Evolutionary conservation across 805 yeast species (phyloP).

Genomic region (Hanseniaspora vineae): DNA sequence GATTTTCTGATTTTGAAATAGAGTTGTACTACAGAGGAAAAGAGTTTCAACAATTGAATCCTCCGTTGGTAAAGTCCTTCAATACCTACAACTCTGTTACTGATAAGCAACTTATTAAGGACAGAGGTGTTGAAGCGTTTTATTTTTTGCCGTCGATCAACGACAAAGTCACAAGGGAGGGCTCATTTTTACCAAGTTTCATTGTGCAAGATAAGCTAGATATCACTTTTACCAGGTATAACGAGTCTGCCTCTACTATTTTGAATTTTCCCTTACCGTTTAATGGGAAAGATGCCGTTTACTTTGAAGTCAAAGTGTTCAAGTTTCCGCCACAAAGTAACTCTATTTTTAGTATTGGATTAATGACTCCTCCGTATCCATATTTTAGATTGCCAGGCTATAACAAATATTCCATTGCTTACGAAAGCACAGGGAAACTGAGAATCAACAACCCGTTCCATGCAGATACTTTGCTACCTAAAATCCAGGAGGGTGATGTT

Average conservation of each 20-base stretch:
- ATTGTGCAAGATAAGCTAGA: constrained; percentile 23
- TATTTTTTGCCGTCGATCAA: constrained; percentile 23
- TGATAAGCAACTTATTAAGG: constrained; percentile 19
- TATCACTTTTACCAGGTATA: constrained; percentile 18
- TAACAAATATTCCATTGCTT: constrained; percentile 53
- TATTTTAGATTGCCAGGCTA: constrained; percentile 65
- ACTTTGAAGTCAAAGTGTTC: constrained; percentile 50
- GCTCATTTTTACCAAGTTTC: constrained; percentile 24
- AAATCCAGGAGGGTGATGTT: constrained; percentile 71
- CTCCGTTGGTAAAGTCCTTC: constrained; percentile 21
- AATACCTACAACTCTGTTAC: constrained; percentile 17
- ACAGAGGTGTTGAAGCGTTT: constrained; percentile 25
- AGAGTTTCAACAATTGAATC: constrained; percentile 19
- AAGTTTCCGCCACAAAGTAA: constrained; percentile 22
- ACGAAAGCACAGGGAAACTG: constrained; percentile 61
- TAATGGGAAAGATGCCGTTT: constrained; percentile 49
- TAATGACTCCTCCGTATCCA: constrained; percentile 64
- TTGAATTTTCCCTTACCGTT: constrained; percentile 26
- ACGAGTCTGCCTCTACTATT: constrained; percentile 21
- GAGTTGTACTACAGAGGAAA: constrained; percentile 20
- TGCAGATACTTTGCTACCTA: constrained; percentile 28
- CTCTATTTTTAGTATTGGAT: constrained; percentile 49
- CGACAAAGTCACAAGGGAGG: constrained; percentile 21
- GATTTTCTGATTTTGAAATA: constrained; percentile 21
- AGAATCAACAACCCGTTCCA: constrained; percentile 51